A percentile compares a stretch with the other conserved stretches of the same genome.
phyloP scores from a whole-genome alignment of 768 basidiomycete species.

The Punctularia strigosozonata region DNA sequence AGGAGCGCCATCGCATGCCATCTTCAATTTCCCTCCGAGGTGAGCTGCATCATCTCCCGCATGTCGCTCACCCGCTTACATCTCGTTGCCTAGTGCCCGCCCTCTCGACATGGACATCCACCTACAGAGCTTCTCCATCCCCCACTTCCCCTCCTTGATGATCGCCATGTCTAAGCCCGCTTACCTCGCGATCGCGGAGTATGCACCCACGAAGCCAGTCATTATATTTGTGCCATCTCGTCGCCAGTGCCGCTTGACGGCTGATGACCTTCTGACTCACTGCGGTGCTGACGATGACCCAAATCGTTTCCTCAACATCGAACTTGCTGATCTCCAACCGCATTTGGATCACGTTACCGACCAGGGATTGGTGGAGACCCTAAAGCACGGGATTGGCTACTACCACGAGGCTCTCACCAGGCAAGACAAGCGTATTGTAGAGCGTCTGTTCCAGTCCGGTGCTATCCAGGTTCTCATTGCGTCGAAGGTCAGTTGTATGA shows the following conservation, averaged over 20 bases:
- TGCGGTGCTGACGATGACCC: slow-evolving; percentile 80
- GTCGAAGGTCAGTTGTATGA: slow-evolving; percentile 56
- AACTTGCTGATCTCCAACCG: slow-evolving; percentile 67
- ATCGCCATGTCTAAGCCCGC: slow-evolving; percentile 98
- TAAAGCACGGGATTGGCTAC: slow-evolving; percentile 87
- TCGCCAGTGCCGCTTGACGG: slow-evolving; percentile 88
- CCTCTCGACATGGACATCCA: slow-evolving; percentile 97
- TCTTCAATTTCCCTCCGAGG: slow-evolving; percentile 97
- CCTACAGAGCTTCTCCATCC: slow-evolving; percentile 87
- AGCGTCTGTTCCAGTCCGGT: slow-evolving; percentile 84
- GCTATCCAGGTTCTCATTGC: slow-evolving; percentile 93
- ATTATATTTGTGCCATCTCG: slow-evolving; percentile 90
- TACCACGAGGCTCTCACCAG: slow-evolving; percentile 90
- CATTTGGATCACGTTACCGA: slow-evolving; percentile 84
- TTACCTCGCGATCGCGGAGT: slow-evolving; percentile 84
- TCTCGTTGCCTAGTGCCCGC: slow-evolving; percentile 52
- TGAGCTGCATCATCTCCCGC: slow-evolving; percentile 17
- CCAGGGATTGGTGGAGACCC: slow-evolving; percentile 57
- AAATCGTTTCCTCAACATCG: slow-evolving; percentile 84
- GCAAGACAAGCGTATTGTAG: slow-evolving; percentile 90
- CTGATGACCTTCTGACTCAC: slow-evolving; percentile 82
- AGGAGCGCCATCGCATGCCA: slow-evolving; percentile 83
- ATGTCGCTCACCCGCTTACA: not conserved
- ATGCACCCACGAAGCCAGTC: slow-evolving; percentile 76
- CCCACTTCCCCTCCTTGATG: slow-evolving; percentile 99